Percentiles rank a stretch among this genome's conserved stretches.
phyloP scores from a whole-genome alignment of 2,329 filamentous ascomycete species.

The Pestalotiopsis sp. region DNA sequence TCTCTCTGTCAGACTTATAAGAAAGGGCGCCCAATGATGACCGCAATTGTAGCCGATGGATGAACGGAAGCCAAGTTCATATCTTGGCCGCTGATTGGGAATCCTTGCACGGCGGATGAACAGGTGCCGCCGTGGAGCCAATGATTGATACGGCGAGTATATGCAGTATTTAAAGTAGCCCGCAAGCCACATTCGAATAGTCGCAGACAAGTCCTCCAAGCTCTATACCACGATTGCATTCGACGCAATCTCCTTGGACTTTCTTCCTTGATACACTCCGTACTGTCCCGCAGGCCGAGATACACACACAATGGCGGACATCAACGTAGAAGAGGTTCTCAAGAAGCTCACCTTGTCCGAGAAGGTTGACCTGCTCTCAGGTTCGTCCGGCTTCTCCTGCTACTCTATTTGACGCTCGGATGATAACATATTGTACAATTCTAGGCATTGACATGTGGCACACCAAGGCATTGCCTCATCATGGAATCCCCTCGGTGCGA shows the following conservation, averaged over 20 bases:
- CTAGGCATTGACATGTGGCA: conserved; percentile 71
- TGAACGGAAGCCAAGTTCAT: background rate
- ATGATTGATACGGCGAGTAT: background rate
- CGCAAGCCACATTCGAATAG: background rate
- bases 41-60: background rate
- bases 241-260: background rate
- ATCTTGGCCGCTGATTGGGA: background rate
- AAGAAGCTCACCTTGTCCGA: conserved; percentile 55
- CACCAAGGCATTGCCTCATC: conserved; percentile 60
- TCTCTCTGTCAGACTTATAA: too few relatives aligned
- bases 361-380: conserved; percentile 56
- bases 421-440: conserved; percentile 5
- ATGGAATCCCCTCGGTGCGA: conserved; percentile 66
- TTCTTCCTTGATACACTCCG: background rate
- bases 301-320: conserved; percentile 34
- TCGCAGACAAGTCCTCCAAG: background rate
- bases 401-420: background rate
- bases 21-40: too few relatives aligned
- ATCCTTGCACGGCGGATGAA: conserved; percentile 5
- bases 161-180: conserved; percentile 7
- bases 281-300: background rate
- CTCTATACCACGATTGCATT: background rate
- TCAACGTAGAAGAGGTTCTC: conserved; percentile 56
- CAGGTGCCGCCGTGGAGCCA: conserved; percentile 8
- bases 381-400: conserved; percentile 28